A percentile compares a stretch with the other conserved stretches of the same genome.
Evolutionary conservation across 371 early-diverging fungal genomes (phyloP).

Genomic region (Nematocida sp.): DNA sequence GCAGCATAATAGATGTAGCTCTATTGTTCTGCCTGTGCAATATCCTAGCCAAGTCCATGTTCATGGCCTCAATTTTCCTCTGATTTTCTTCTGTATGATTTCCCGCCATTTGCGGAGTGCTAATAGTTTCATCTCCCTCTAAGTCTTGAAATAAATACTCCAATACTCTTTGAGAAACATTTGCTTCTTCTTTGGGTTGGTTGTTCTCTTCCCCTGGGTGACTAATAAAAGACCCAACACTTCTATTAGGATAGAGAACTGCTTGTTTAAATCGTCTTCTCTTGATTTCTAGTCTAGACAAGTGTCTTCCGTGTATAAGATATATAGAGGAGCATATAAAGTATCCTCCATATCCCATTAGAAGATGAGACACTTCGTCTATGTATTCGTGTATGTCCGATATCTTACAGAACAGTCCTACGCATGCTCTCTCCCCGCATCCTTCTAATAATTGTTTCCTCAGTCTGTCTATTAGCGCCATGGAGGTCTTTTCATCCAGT

Average conservation of each 20-base stretch:
- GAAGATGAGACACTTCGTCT: constrained; percentile 23
- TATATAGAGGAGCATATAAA: constrained; percentile 46
- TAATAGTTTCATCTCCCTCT: neutral
- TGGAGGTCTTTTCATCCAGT: constrained; percentile 2
- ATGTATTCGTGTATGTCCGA: constrained; percentile 23
- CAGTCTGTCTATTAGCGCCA: too few relatives aligned
- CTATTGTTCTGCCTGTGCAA: constrained; percentile 31
- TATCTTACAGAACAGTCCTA: constrained; percentile 49
- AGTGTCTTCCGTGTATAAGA: constrained; percentile 17
- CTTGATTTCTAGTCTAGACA: neutral
- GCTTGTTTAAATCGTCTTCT: neutral
- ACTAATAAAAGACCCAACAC: neutral
- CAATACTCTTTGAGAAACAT: neutral
- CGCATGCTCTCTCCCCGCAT: constrained; percentile 22
- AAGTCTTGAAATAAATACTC: constrained; percentile 38
- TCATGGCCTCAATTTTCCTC: constrained; percentile 15
- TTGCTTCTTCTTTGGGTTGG: neutral
- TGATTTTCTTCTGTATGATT: neutral
- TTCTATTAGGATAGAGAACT: constrained; percentile 23
- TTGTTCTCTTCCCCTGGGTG: neutral
- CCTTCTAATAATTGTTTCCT: constrained; percentile 51
- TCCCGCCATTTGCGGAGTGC: constrained; percentile 1
- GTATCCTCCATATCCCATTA: constrained; percentile 33
- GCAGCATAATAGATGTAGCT: constrained; percentile 43
- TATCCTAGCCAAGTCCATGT: constrained; percentile 38